Evolutionary conservation across 1,139 yeast genomes (phyloP), one percentile per base, ranked within the genome.

Genomic region (Debaryomyces udenii): DNA sequence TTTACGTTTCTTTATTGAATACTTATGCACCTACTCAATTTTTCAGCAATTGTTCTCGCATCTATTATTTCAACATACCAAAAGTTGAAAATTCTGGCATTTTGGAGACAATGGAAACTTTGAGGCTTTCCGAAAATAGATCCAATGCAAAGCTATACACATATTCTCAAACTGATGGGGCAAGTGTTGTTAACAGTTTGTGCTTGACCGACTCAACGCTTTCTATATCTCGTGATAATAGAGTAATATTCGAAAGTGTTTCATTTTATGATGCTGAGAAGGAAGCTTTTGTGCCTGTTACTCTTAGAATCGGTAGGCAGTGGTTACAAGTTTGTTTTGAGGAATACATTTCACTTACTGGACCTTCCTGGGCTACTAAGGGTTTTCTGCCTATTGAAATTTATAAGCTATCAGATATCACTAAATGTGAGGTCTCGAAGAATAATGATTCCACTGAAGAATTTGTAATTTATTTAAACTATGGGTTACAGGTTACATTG

Each of bases 261-360:
- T 71, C 75, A 33, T 61, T 81, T 10, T 81, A 67, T 53, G 80
- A 80, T 36, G 50, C 59, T 1, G 50, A 40, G 2, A 49, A 57
- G 2, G 60, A 61, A 11, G 45, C 45, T 14, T 68, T 57, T 47
- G 44, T 55, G 11, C 83, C 86, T 0, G 84, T 85, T 1, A 74
- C 78, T 1, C 48, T 89, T 43, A 81, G 80, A 50, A 74, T 89
- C 44, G 96, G 96, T 7, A 75, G 84, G 41, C 81, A 80, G 50
- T 85, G 74, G 65, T 57, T 87, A 33, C 91, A 86, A 52, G 62
- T 87, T 52, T 68, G 73, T 50, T 60, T 63, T n/a, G 62, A 60
- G 34, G 63, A 64, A 7, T 48, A 56, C 27, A 49, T 60, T 10
- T 45, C 51, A 1, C 64, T 66, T 34, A 46, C 50, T 7, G 59